Evolutionary conservation across 2,329 filamentous ascomycete species (phyloP), one percentile per base, ranked within the genome.

Genomic region (Scedosporium aurantiacum): DNA sequence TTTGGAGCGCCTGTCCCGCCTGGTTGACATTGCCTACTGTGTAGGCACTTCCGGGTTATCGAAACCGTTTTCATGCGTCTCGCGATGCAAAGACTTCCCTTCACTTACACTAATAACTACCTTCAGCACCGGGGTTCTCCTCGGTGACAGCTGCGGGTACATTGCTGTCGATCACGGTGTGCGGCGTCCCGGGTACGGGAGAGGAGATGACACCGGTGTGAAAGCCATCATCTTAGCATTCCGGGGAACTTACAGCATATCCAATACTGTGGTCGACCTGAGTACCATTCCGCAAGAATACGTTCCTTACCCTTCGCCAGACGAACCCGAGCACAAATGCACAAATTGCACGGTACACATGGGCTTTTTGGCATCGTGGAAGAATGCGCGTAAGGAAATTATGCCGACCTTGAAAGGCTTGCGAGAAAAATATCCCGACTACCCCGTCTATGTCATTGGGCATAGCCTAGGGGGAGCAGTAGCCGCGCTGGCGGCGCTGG

Each of bases 1-100:
- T 18, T 84, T 99, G 14, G 91, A 97, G 73, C 89, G 96, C 68
- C 79, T 93, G 61, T 85, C 93, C n/a, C 87, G 92, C 60, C 82
- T 97, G 27, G 93, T 97, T 64, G 94, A 99, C 72, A 94, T 97
- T 63, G 80, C 91, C 57, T 97, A 97, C 75, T 99, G 94, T 73
- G 89, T 97, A 63, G 91, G 92, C 64, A 86, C 82, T 4, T 87
- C 89, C 0, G 94, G 93, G 45, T 86, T 99, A 64, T 79, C 81
- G 58, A 85, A 86, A 66, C 94, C 94, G 0, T 99, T 99, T 72
- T 76, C 81, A 37, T 99, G 94, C 73, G 82, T 87, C 14, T 94
- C 89, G 63, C 88, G 90, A 66, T 99, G 94, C 75, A 78, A 78
- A 43, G 91, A 97, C 62, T 97, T 97, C 65, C 84, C 89, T 1